Evolutionary conservation across 257 asterid genomes (phyloP).

Genomic region (Henckelia pumila): DNA sequence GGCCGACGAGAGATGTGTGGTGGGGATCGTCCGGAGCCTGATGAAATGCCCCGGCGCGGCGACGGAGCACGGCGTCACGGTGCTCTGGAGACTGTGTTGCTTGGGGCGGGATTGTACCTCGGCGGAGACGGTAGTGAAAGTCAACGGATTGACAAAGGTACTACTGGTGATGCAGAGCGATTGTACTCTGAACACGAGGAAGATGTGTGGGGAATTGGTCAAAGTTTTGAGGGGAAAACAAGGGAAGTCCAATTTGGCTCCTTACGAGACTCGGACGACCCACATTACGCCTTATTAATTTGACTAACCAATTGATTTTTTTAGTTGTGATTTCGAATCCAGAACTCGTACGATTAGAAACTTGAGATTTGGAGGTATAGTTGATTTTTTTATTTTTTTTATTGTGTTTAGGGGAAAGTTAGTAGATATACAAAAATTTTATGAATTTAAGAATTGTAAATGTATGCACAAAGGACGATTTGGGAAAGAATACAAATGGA

Average conservation of each 20-base stretch:
- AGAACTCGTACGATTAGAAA: no score
- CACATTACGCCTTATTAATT: constrained; percentile 76
- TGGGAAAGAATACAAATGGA: no score
- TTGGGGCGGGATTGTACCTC: constrained; percentile 53
- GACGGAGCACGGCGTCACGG: constrained; percentile 79
- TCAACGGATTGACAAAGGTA: constrained; percentile 74
- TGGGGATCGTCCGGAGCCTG: constrained; percentile 57
- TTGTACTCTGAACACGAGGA: constrained; percentile 46
- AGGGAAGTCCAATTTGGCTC: constrained; percentile 74
- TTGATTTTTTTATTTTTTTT: no score
- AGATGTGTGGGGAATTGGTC: constrained; percentile 86
- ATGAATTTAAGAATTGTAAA: no score
- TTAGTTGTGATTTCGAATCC: no score
- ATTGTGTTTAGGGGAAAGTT: neutral
- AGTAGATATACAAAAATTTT: neutral
- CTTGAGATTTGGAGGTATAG: no score
- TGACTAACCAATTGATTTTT: neutral
- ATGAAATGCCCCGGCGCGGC: constrained; percentile 73
- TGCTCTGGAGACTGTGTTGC: constrained; percentile 87
- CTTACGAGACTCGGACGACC: constrained; percentile 77
- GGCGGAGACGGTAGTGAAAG: constrained; percentile 48
- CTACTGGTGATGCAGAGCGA: constrained; percentile 87
- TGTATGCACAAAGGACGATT: no score
- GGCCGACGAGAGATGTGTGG: constrained; percentile 56
- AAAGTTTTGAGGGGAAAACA: constrained; percentile 59